Evolutionary conservation across 805 yeast genomes (phyloP).

Genomic region (Ogataea chonburiensis): DNA sequence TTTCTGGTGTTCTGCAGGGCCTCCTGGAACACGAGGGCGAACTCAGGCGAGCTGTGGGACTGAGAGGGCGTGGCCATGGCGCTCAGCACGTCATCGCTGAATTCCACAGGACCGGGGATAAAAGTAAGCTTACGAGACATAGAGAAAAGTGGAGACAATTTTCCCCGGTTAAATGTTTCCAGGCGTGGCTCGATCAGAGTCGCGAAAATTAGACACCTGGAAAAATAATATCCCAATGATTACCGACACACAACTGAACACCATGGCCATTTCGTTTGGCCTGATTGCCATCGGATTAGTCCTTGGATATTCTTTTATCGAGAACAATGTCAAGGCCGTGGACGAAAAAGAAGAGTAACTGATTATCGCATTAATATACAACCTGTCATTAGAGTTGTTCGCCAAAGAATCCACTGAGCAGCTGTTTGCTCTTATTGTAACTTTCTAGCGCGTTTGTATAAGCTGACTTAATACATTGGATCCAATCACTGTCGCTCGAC

Average conservation of each 20-base stretch:
- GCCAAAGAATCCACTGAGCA: constrained; percentile 53
- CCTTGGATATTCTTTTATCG: constrained; percentile 57
- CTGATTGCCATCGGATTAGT: constrained; percentile 68
- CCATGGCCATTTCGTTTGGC: constrained; percentile 72
- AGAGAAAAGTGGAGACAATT: constrained; percentile 5
- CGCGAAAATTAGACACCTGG: background rate
- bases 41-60: constrained; percentile 89
- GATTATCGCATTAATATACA: constrained; percentile 2
- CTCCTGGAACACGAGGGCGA: constrained; percentile 67
- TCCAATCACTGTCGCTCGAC: constrained; percentile 33
- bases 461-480: constrained; percentile 51
- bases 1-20: constrained; percentile 67
- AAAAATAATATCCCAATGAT: constrained; percentile 56
- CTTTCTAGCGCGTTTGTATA: constrained; percentile 49
- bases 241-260: constrained; percentile 74
- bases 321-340: constrained; percentile 24
- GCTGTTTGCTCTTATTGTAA: constrained; percentile 48
- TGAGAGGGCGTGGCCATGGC: constrained; percentile 84
- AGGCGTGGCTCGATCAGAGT: constrained; percentile 1
- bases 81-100: constrained; percentile 71
- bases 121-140: constrained; percentile 35
- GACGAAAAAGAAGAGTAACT: constrained; percentile 7
- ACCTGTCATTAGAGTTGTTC: constrained; percentile 25
- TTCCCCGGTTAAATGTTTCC: constrained; percentile 5
- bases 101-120: constrained; percentile 41